Evolutionary conservation across 2,329 filamentous ascomycete species (phyloP).

Genomic region (Claviceps sp.): DNA sequence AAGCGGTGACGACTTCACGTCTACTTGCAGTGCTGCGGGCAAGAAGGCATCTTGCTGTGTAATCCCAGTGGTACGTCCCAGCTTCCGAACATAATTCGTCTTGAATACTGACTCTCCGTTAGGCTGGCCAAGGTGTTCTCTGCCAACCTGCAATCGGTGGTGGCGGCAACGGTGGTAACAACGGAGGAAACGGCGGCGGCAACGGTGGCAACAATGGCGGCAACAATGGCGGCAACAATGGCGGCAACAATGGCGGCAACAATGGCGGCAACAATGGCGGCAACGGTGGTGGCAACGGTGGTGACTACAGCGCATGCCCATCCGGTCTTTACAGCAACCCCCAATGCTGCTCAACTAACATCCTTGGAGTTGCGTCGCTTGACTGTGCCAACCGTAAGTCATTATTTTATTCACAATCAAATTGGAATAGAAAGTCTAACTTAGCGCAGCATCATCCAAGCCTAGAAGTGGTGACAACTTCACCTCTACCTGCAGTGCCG

Average conservation of each 20-base stretch:
- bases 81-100: no score
- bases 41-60: conserved; percentile 7
- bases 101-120: not conserved
- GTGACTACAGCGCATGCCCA: conserved; percentile 8
- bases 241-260: not conserved
- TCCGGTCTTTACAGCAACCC: conserved; percentile 15
- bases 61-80: conserved; percentile 4
- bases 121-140: conserved; percentile 3
- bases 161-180: not conserved
- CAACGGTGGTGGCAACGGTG: not conserved
- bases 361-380: conserved; percentile 32
- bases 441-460: not conserved
- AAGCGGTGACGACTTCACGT: conserved; percentile 3
- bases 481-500: conserved; percentile 1
- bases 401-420: not conserved
- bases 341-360: conserved; percentile 34
- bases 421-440: not conserved
- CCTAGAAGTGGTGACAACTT: conserved; percentile 3
- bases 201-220: no score
- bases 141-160: not conserved
- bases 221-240: no score
- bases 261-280: not conserved
- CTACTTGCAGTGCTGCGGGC: conserved; percentile 1
- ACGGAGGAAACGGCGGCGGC: not conserved
- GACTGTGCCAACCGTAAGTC: conserved; percentile 22